Evolutionary conservation across 805 yeast species (phyloP).

Genomic region (Starmerella roubikii): DNA sequence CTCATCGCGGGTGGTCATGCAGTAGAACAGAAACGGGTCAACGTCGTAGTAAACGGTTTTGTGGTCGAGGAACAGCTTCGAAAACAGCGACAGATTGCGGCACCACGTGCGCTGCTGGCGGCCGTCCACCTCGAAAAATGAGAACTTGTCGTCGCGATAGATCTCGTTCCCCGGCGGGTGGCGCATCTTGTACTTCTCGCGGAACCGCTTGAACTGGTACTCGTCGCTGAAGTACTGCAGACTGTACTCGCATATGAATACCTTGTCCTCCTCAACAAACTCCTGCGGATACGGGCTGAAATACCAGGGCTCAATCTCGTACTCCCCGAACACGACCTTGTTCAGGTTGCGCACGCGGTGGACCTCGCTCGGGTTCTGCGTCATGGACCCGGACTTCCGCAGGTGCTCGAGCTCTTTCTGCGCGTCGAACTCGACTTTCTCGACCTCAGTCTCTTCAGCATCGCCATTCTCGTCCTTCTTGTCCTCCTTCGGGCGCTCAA

Average conservation of each 20-base stretch:
- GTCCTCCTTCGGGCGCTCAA: constrained; percentile 52
- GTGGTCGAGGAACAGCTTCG: constrained; percentile 85
- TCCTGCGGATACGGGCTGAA: constrained; percentile 95
- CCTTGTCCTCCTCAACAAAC: constrained; percentile 77
- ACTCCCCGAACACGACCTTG: constrained; percentile 71
- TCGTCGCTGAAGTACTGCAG: constrained; percentile 75
- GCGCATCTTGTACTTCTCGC: constrained; percentile 72
- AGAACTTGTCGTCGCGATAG: constrained; percentile 80
- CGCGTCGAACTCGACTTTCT: constrained; percentile 69
- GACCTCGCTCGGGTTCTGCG: constrained; percentile 73
- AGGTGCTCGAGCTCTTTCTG: constrained; percentile 88
- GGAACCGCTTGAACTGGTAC: constrained; percentile 84
- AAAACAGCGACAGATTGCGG: constrained; percentile 79
- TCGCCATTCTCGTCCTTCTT: constrained; percentile 28
- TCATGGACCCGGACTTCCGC: constrained; percentile 94
- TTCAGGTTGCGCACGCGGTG: constrained; percentile 79
- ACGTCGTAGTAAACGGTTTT: constrained; percentile 94
- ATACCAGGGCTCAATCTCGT: constrained; percentile 96
- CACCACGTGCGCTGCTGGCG: constrained; percentile 95
- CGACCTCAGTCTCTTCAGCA: constrained; percentile 41
- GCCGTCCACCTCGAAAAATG: constrained; percentile 96
- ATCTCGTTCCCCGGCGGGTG: constrained; percentile 99
- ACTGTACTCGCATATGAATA: constrained; percentile 86
- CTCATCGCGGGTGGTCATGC: constrained; percentile 84
- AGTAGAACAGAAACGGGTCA: constrained; percentile 90